Conservation (phyloP, 2,329 filamentous ascomycete species). For the Claviceps sp. region DNA sequence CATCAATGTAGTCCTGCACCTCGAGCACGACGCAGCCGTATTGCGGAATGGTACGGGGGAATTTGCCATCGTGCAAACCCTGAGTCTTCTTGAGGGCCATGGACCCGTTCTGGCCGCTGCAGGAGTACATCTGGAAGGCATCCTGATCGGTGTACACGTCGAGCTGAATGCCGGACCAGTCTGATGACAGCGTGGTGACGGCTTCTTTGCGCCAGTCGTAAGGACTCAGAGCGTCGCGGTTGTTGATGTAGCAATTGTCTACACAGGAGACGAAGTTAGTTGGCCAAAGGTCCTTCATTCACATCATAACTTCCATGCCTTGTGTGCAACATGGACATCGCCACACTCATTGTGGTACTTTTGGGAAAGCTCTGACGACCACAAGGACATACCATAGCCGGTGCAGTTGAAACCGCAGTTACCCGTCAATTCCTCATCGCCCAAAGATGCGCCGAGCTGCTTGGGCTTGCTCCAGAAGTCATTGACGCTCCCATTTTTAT, state of each 20-base stretch:
- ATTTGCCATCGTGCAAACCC: constrained; percentile 38
- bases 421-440: constrained; percentile 45
- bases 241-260: constrained; percentile 58
- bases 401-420: constrained; percentile 75
- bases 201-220: constrained; percentile 53
- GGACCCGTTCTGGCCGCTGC: constrained; percentile 60
- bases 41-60: constrained; percentile 51
- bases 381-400: constrained; percentile 55
- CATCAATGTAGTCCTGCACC: constrained; percentile 88
- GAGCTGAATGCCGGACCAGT: constrained; percentile 70
- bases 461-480: constrained; percentile 77
- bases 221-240: constrained; percentile 41
- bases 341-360: neutral
- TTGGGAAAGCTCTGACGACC: neutral
- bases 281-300: no score
- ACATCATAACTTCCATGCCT: no score
- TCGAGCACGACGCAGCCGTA: constrained; percentile 85
- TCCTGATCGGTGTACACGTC: constrained; percentile 75
- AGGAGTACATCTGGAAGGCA: constrained; percentile 80
- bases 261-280: neutral
- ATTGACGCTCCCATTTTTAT: constrained; percentile 53
- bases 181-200: constrained; percentile 54
- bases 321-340: no score
- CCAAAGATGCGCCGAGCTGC: constrained; percentile 58
- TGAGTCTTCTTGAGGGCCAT: constrained; percentile 58